Evolutionary conservation across 2,329 filamentous ascomycete species (phyloP).

Genomic region (Fusarium armeniacum): DNA sequence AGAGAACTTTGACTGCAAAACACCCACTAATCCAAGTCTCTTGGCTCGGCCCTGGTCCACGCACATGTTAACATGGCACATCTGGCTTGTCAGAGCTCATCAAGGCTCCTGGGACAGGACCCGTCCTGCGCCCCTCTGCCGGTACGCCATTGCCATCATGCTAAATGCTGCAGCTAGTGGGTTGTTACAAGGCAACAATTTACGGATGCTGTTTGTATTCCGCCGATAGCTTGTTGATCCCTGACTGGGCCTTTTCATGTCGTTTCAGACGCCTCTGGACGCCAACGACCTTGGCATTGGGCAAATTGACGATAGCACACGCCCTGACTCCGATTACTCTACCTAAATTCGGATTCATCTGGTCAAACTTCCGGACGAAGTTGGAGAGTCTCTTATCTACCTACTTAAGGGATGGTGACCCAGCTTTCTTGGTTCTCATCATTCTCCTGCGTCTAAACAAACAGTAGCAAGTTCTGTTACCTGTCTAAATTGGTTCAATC

Average conservation of each 20-base stretch:
- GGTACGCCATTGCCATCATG: constrained; percentile 37
- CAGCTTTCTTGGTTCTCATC: constrained; percentile 33
- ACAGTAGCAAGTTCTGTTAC: constrained; percentile 21
- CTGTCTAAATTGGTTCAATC: constrained; percentile 30
- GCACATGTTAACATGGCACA: constrained; percentile 44
- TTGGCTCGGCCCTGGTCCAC: constrained; percentile 48
- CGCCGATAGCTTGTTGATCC: constrained; percentile 49
- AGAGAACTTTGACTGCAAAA: constrained; percentile 41
- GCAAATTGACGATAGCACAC: constrained; percentile 46
- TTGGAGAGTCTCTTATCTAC: constrained; percentile 43
- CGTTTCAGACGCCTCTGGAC: constrained; percentile 40
- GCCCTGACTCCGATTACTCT: constrained; percentile 38
- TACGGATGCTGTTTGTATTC: constrained; percentile 42
- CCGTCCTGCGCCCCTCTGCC: constrained; percentile 21
- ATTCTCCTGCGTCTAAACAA: constrained; percentile 30
- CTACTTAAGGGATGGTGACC: constrained; percentile 51
- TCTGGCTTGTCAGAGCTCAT: constrained; percentile 25
- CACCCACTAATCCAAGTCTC: constrained; percentile 36
- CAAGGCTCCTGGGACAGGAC: constrained; percentile 30
- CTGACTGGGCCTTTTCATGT: constrained; percentile 47
- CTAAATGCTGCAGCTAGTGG: constrained; percentile 44
- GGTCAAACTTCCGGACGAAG: constrained; percentile 30
- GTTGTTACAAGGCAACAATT: constrained; percentile 45
- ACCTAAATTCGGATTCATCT: constrained; percentile 37
- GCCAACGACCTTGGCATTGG: constrained; percentile 46